phyloP scores from a whole-genome alignment of 1,139 yeast species.

The Wickerhamomyces sp. region DNA sequence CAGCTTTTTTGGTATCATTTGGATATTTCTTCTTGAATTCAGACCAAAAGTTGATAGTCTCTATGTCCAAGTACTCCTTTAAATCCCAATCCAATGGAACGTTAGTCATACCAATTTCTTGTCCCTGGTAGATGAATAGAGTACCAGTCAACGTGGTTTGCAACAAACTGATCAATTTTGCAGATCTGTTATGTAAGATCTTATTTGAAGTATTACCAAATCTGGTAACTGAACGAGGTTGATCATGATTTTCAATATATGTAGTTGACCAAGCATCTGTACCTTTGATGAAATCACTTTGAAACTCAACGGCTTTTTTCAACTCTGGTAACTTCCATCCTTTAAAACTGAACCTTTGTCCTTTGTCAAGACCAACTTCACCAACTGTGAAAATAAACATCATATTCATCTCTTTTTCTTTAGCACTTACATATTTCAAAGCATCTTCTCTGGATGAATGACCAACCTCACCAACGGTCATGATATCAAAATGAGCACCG shows the following conservation, averaged over 20 bases:
- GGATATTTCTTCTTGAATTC: conserved; percentile 31
- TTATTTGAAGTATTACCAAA: conserved; percentile 41
- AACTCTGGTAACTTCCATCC: conserved; percentile 38
- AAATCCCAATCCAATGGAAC: conserved; percentile 41
- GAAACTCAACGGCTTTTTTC: conserved; percentile 35
- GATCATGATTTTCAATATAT: conserved; percentile 56
- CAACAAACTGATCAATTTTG: conserved; percentile 44
- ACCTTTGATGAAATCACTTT: conserved; percentile 36
- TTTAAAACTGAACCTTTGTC: conserved; percentile 30
- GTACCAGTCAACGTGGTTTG: conserved; percentile 50
- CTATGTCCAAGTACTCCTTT: conserved; percentile 47
- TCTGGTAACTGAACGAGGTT: conserved; percentile 47
- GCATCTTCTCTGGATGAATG: conserved; percentile 37
- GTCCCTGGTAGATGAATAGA: conserved; percentile 54
- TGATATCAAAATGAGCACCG: conserved; percentile 43
- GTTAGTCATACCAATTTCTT: conserved; percentile 55
- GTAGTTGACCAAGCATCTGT: conserved; percentile 60
- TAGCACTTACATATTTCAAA: conserved; percentile 43
- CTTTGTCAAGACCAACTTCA: conserved; percentile 35
- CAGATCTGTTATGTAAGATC: conserved; percentile 27
- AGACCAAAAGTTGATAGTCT: conserved; percentile 39
- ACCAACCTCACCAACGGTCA: conserved; percentile 57
- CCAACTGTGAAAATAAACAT: conserved; percentile 45
- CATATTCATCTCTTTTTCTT: conserved; percentile 46
- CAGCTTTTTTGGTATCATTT: conserved; percentile 29